Conservation (phyloP, 2,329 filamentous ascomycete species). For the Penicillium sp. region DNA sequence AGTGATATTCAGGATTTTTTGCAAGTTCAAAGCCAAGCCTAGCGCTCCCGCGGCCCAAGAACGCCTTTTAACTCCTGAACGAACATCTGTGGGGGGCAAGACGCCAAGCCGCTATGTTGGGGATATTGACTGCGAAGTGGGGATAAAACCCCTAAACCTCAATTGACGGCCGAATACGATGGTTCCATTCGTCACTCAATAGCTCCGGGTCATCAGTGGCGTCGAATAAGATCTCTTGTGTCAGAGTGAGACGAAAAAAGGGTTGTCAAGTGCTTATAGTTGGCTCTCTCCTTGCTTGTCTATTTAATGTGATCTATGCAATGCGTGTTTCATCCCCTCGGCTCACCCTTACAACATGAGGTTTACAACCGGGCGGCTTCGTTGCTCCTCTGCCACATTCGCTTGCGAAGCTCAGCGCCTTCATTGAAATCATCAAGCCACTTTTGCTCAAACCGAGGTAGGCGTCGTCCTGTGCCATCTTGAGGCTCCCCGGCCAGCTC, state of each 20-base stretch:
- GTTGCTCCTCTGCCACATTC: slow-evolving; percentile 61
- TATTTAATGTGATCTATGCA: slow-evolving; percentile 2
- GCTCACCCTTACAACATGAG: not conserved
- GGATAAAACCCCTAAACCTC: not conserved
- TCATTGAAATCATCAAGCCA: slow-evolving; percentile 52
- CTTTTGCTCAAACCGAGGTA: slow-evolving; percentile 47
- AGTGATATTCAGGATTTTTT: not conserved
- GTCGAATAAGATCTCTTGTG: not conserved
- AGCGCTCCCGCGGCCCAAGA: not conserved
- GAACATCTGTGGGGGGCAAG: not conserved
- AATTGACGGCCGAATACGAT: not conserved
- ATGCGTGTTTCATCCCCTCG: not conserved
- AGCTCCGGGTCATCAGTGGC: not conserved
- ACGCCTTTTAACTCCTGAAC: not conserved
- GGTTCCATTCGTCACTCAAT: not conserved
- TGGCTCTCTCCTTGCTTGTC: not conserved
- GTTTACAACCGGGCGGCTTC: slow-evolving; percentile 21
- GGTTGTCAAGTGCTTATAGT: not conserved
- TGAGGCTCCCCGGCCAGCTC: slow-evolving; percentile 47
- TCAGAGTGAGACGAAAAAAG: not conserved
- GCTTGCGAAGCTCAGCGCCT: slow-evolving; percentile 58
- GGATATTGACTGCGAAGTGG: slow-evolving; percentile 5
- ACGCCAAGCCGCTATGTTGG: slow-evolving; percentile 13
- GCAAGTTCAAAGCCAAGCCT: not conserved
- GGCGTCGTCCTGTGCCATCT: slow-evolving; percentile 38